These are phyloP conservation scores for Hemisphaericaspora nanyangensis DNA, from an alignment of 805 yeast genomes.

Conservation along the genomic window DNA sequence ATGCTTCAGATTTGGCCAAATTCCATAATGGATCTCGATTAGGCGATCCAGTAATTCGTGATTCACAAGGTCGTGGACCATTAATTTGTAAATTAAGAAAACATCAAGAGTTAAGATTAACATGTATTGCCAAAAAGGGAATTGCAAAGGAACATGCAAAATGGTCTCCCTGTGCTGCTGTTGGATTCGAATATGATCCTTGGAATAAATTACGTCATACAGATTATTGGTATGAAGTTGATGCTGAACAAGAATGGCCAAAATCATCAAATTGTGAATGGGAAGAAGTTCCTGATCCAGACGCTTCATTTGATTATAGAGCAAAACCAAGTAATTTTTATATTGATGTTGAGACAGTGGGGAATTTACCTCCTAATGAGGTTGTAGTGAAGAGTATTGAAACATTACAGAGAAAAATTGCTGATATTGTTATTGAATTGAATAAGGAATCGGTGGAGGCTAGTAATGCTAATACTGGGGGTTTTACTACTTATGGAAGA, in stretches of 20 bases:
- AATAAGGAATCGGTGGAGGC: slow-evolving; percentile 41
- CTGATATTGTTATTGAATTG: slow-evolving; percentile 75
- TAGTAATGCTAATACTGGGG: slow-evolving; percentile 41
- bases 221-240: slow-evolving; percentile 93
- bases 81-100: slow-evolving; percentile 85
- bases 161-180: slow-evolving; percentile 96
- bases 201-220: slow-evolving; percentile 97
- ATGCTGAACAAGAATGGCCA: slow-evolving; percentile 92
- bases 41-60: slow-evolving; percentile 86
- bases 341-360: slow-evolving; percentile 89
- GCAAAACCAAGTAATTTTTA: slow-evolving; percentile 83
- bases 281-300: slow-evolving; percentile 92
- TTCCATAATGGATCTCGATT: slow-evolving; percentile 45
- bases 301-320: slow-evolving; percentile 77
- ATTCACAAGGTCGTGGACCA: slow-evolving; percentile 77
- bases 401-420: slow-evolving; percentile 85
- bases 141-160: slow-evolving; percentile 97
- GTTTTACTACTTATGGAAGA: slow-evolving; percentile 47
- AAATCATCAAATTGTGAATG: slow-evolving; percentile 81
- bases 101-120: slow-evolving; percentile 84
- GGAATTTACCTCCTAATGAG: slow-evolving; percentile 82
- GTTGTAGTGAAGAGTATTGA: slow-evolving; percentile 82
- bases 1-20: slow-evolving; percentile 68
- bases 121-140: slow-evolving; percentile 96
- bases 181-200: slow-evolving; percentile 98